Base-by-base conservation (phyloP, 306 rosid genomes). In the Prunus padus region DNA sequence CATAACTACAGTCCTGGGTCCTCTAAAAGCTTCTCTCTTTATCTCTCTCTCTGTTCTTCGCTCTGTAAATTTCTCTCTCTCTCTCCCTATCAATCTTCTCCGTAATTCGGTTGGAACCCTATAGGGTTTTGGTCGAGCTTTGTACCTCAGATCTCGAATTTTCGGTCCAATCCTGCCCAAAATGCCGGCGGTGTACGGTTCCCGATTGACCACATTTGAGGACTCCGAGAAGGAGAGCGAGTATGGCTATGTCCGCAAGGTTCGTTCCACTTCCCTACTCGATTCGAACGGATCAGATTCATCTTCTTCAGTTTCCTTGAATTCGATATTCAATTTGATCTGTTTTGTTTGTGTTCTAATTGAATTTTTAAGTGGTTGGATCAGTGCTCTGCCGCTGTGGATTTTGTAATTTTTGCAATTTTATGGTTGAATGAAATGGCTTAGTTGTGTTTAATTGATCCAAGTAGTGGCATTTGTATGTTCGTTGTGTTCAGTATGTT, bases 181-280 rank as follows among this genome's bases (percentile, higher is more conserved):
- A 83, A 96, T 96, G 99, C 96, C 99, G 72, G 84, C 98, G 31
- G 98, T 86, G 42, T 86, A 90, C 73, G 98, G 99, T 84, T 90
- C 82, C 80, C 98, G 90, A 22, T 63, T 96, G 84, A 96, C 99
- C 75, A 96, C 99, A 33, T 96, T 96, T 80, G 99, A 96, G 62
- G 99, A 96, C 78, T 72, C 84, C 46, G 99, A 96, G 97, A 96
- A 92, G 93, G 99, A 96, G 86, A 96, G 99, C 68, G 99, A 96
- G 86, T 96, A 90, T 77, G 99, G 99, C 57, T 96, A 96, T 66
- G 96, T 96, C 77, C 99, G 99, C 50, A 96, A 96, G 99, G 99
- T 92, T 23, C 57, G 81, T 76, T 9, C 9, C 13, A 56, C 31
- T 3, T 11, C 31, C 8, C 12, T 25, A 3, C 40, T 69, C 55